Base-by-base conservation (phyloP, 768 basidiomycete species). In the Lentinula raphanica region DNA sequence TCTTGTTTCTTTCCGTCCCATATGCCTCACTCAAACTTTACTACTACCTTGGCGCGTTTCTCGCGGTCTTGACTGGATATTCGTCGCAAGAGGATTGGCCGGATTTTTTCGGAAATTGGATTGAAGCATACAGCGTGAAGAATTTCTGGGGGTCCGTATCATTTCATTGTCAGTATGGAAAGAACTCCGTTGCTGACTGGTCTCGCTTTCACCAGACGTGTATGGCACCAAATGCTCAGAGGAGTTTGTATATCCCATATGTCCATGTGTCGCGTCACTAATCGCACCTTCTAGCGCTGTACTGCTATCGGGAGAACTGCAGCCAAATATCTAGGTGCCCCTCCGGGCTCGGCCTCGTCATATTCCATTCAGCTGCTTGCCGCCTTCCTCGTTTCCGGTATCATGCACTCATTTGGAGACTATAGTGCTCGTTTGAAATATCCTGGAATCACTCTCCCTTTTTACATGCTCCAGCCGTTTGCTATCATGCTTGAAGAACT, bases 61-160 rank as follows among this genome's bases (percentile, higher is more conserved):
- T 53, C 5, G 51, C 51, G 3, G 36, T 53, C 25, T 21, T 27
- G 8, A 36, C 51, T 13, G 36, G 36, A 13, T 53, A 53, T 27
- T 53, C 51, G 3, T 25, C 35, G n/a, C 51, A 53, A 19, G 51
- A 53, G 27, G 51, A 40, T 5, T 53, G 51, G 51, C 51, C 51
- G 15, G 23, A 39, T 39, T 5, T 53, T 2, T 53, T 53, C 9
- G 51, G 51, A 39, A 53, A 13, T 25, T 53, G 51, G 51, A 12
- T 23, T 19, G 51, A 53, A 23, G 51, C 51, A 7, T 53, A 15
- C 11, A 53, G 51, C 23, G 51, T 53, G 0, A 39, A 25, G 28
- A 53, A 36, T 39, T 3, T 53, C 19, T 53, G 51, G 51, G 51
- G 51, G 51, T 53, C 38, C 11, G 49, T n/a, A 19, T 44, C n/a